These are phyloP conservation scores for Senecio squalidus DNA, from an alignment of 140 eudicot genomes.

Conservation along the genomic window DNA sequence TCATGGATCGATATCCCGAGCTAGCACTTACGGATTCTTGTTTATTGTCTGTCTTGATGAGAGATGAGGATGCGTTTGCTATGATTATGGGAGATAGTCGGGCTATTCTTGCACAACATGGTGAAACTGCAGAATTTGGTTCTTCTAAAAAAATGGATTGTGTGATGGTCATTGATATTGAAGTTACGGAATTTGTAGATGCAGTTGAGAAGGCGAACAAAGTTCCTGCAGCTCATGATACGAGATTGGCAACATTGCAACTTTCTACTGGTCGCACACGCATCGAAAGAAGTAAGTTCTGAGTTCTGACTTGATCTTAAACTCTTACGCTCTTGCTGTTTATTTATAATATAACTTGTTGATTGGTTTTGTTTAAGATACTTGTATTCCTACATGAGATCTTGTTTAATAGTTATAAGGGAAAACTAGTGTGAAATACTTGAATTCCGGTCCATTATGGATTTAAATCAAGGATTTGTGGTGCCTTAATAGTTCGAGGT, in stretches of 20 bases:
- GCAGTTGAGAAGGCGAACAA: slow-evolving; percentile 35
- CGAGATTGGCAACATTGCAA: slow-evolving; percentile 69
- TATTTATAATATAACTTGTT: slow-evolving; percentile 14
- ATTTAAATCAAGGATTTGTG: neutral
- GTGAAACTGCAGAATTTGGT: slow-evolving; percentile 40
- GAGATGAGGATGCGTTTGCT: slow-evolving; percentile 96
- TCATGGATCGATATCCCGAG: slow-evolving; percentile 92
- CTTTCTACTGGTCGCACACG: slow-evolving; percentile 97
- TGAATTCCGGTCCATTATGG: neutral
- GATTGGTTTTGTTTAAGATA: neutral
- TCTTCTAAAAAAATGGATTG: slow-evolving; percentile 23
- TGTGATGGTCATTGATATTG: slow-evolving; percentile 37
- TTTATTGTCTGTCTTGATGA: slow-evolving; percentile 79
- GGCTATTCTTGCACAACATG: slow-evolving; percentile 82
- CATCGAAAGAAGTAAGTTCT: slow-evolving; percentile 79
- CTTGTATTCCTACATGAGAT: neutral
- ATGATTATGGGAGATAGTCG: slow-evolving; percentile 98
- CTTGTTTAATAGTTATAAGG: neutral
- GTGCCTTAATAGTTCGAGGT: neutral
- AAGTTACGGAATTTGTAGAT: slow-evolving; percentile 50
- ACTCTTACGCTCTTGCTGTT: neutral
- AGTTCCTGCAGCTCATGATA: slow-evolving; percentile 29
- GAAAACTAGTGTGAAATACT: neutral
- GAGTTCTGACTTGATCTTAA: slow-evolving; percentile 1
- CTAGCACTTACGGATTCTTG: slow-evolving; percentile 99